Conservation (phyloP, 345 rosid genomes). For the Aethionema arabicum region DNA sequence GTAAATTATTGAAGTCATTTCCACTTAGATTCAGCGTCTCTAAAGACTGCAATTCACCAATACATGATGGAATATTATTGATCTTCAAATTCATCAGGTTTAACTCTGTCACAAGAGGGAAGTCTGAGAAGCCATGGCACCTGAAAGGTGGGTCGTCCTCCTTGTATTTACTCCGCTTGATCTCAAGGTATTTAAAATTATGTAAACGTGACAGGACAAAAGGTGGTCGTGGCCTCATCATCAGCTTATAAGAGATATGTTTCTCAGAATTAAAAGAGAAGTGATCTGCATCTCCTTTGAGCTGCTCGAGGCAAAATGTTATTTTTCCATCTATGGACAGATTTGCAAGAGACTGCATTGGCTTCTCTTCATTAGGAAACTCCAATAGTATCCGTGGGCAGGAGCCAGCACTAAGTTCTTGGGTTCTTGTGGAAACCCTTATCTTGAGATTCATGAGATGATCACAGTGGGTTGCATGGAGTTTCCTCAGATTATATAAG, state of each 20-base stretch:
- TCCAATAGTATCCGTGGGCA: too few relatives aligned
- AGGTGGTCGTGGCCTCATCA: not conserved
- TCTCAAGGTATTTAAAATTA: not conserved
- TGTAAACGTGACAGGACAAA: not conserved
- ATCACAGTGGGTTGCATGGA: slow-evolving; percentile 1
- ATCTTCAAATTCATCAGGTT: not conserved
- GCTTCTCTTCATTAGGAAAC: too few relatives aligned
- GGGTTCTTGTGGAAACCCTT: too few relatives aligned
- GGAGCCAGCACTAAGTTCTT: too few relatives aligned
- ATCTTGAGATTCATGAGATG: too few relatives aligned
- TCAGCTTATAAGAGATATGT: not conserved
- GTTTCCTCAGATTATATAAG: not conserved
- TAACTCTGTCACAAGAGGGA: not conserved
- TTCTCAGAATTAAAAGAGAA: not conserved
- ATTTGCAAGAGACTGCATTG: not conserved
- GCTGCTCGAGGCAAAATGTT: not conserved
- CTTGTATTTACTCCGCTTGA: not conserved
- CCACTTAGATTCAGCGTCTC: not conserved
- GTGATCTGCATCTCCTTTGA: not conserved
- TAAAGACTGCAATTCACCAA: not conserved
- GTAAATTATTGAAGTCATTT: not conserved
- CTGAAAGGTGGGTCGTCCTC: not conserved
- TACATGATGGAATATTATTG: not conserved
- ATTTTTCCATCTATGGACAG: not conserved
- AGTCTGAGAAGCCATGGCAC: not conserved